Percentiles rank a stretch among this genome's conserved stretches.
Conservation (phyloP, 1,284 basidiomycete species). For the Ustilago crameri region DNA sequence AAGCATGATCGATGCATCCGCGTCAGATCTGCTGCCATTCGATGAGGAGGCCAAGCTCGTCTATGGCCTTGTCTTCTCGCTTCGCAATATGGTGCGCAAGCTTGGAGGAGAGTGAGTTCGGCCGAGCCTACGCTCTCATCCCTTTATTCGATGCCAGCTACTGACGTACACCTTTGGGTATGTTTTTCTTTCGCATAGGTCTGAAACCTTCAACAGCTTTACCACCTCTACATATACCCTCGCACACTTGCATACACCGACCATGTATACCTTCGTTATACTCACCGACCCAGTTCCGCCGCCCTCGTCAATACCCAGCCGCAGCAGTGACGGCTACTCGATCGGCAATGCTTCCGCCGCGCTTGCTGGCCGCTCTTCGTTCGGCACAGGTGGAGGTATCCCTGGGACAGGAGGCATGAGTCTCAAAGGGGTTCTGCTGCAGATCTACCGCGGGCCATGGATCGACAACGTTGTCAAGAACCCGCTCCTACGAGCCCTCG, state of each 20-base stretch:
- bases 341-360: slow-evolving; percentile 35
- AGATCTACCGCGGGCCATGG: slow-evolving; percentile 91
- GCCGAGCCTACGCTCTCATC: neutral
- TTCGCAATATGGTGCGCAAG: slow-evolving; percentile 95
- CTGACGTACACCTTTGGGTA: neutral
- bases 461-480: slow-evolving; percentile 92
- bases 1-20: slow-evolving; percentile 13
- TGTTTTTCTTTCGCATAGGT: slow-evolving; percentile 11
- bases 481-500: slow-evolving; percentile 75
- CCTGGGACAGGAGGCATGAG: slow-evolving; percentile 65
- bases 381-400: slow-evolving; percentile 55
- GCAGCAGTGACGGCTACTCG: slow-evolving; percentile 38
- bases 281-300: slow-evolving; percentile 83
- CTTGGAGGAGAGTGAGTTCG: slow-evolving; percentile 69
- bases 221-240: slow-evolving; percentile 91
- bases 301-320: slow-evolving; percentile 46
- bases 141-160: neutral
- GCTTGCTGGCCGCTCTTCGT: slow-evolving; percentile 27
- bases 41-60: slow-evolving; percentile 98
- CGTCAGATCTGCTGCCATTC: slow-evolving; percentile 73
- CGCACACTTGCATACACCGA: slow-evolving; percentile 89
- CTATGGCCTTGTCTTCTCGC: slow-evolving; percentile 90
- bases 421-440: slow-evolving; percentile 82
- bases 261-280: slow-evolving; percentile 94
- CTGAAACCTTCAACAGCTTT: slow-evolving; percentile 88